These are phyloP conservation scores for Acanthamoeba triangularis DNA, from an alignment of 208 protist genomes.

Conservation along the genomic window DNA sequence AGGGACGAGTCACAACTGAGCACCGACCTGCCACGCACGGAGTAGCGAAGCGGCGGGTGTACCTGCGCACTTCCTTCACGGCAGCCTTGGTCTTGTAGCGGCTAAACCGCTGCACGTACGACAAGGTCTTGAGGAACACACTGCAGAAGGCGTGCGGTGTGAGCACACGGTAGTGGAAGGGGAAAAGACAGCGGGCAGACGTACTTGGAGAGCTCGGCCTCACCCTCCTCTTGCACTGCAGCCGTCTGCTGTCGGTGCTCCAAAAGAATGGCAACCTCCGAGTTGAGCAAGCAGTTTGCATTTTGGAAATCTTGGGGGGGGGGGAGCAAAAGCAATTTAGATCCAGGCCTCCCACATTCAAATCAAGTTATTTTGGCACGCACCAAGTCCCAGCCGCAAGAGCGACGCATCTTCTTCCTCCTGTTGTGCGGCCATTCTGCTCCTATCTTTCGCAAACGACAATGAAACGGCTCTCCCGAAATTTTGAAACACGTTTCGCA, in stretches of 20 bases:
- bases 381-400: slow-evolving; percentile 54
- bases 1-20: not conserved
- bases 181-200: not conserved
- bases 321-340: not conserved
- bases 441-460: not conserved
- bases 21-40: not conserved
- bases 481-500: no score
- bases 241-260: slow-evolving; percentile 76
- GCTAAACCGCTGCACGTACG: slow-evolving; percentile 84
- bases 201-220: slow-evolving; percentile 79
- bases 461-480: not conserved
- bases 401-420: slow-evolving; percentile 78
- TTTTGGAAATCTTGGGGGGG: slow-evolving; percentile 77
- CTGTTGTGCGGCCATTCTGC: slow-evolving; percentile 9
- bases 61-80: slow-evolving; percentile 82
- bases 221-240: not conserved
- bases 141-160: slow-evolving; percentile 15
- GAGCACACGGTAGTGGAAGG: not conserved
- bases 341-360: not conserved
- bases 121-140: slow-evolving; percentile 84
- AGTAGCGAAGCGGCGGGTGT: not conserved
- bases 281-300: slow-evolving; percentile 83
- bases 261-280: slow-evolving; percentile 83
- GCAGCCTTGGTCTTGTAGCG: slow-evolving; percentile 84
- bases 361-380: not conserved